Percentiles rank a stretch among this genome's conserved stretches.
These are phyloP conservation scores for Sugiyamaella boreocaroliniensis DNA, from an alignment of 805 yeast species.

Conservation along the genomic window DNA sequence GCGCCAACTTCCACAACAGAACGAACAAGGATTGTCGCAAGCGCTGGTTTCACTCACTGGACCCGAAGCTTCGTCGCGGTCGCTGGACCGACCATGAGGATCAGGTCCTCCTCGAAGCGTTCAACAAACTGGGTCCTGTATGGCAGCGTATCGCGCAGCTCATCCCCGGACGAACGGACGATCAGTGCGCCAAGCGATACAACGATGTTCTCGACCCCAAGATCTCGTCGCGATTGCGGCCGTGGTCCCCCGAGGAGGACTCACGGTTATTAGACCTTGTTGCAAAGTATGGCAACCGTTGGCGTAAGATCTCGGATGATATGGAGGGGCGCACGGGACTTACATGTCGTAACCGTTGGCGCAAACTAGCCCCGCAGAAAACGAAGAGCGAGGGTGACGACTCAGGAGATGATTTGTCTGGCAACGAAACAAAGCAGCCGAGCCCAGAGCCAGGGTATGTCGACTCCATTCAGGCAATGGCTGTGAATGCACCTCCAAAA, in stretches of 20 bases:
- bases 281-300: slow-evolving; percentile 70
- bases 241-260: slow-evolving; percentile 80
- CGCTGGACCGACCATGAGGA: slow-evolving; percentile 85
- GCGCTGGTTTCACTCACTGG: slow-evolving; percentile 80
- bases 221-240: slow-evolving; percentile 66
- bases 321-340: slow-evolving; percentile 78
- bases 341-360: slow-evolving; percentile 89
- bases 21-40: slow-evolving; percentile 79
- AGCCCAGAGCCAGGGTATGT: background rate
- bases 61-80: slow-evolving; percentile 76
- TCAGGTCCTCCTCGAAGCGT: slow-evolving; percentile 54
- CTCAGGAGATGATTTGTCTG: background rate
- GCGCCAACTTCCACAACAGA: slow-evolving; percentile 36
- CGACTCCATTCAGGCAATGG: background rate
- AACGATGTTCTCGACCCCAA: slow-evolving; percentile 81
- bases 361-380: slow-evolving; percentile 54
- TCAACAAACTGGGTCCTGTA: slow-evolving; percentile 60
- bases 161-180: slow-evolving; percentile 83
- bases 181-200: slow-evolving; percentile 89
- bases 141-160: slow-evolving; percentile 80
- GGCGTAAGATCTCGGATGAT: slow-evolving; percentile 72
- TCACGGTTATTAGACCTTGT: slow-evolving; percentile 59
- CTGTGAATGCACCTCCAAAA: too few relatives aligned
- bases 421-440: background rate
- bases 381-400: background rate